Evolutionary conservation across 768 basidiomycete genomes (phyloP).

Genomic region (Cystofilobasidium macerans): DNA sequence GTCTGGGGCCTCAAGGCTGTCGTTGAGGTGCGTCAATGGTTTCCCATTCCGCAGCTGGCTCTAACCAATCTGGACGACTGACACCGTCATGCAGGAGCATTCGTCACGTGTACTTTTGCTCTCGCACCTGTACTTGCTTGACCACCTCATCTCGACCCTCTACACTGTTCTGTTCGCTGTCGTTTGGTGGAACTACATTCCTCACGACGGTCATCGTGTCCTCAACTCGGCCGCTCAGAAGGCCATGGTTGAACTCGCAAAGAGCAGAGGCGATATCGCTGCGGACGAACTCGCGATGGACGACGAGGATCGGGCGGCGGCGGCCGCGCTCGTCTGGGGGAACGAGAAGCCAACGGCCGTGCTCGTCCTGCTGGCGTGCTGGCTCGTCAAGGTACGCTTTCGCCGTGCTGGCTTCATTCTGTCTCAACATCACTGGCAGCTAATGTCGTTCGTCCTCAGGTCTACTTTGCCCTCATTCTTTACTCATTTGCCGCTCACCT

Average conservation of each 20-base stretch:
- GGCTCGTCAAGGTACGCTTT: constrained; percentile 67
- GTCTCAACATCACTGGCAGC: background rate
- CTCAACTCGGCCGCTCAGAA: constrained; percentile 80
- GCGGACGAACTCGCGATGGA: constrained; percentile 42
- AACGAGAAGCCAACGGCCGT: constrained; percentile 75
- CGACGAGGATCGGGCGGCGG: constrained; percentile 53
- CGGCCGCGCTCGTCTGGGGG: constrained; percentile 77
- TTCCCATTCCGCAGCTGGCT: background rate
- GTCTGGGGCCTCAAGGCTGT: constrained; percentile 81
- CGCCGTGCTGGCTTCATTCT: background rate
- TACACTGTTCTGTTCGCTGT: constrained; percentile 90
- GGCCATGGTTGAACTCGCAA: constrained; percentile 53
- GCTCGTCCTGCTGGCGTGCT: constrained; percentile 65
- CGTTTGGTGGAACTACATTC: constrained; percentile 79
- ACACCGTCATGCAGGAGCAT: constrained; percentile 56
- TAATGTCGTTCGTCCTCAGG: constrained; percentile 42
- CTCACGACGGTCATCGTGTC: constrained; percentile 75
- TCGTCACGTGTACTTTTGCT: constrained; percentile 72
- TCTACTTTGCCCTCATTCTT: constrained; percentile 78
- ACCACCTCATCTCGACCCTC: constrained; percentile 76
- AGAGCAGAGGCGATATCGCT: constrained; percentile 40
- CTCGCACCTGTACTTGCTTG: constrained; percentile 81
- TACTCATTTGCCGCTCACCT: constrained; percentile 92
- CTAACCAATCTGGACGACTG: background rate
- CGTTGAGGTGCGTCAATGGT: constrained; percentile 57